Base-by-base conservation (phyloP, 164 flowering plant species). In the Litsea cubeba region DNA sequence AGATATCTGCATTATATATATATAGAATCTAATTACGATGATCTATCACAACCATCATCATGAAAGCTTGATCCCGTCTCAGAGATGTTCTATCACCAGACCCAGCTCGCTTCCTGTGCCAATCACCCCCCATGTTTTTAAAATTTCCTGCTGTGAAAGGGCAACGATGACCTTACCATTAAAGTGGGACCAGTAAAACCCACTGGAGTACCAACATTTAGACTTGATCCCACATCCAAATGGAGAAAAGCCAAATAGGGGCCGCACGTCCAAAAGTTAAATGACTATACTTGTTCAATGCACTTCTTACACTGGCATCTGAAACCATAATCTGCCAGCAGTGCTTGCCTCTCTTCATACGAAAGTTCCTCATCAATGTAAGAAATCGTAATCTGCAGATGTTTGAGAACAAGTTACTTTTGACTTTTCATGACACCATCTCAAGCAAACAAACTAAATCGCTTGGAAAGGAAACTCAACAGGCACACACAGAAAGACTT, bases 251-350 rank as follows among this genome's bases (percentile, higher is more conserved):
- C 46, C 46, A 40, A 40, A 40, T 7, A 40, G 46, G 2, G 46
- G 46, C 5, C 1, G 35, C 11, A 40, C 2, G 11, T 40, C 46
- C 46, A 40, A 40, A 40, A 5, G 46, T 40, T 40, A 40, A 54
- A 54, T 14, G n/a, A 54, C 60, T 54, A 54, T 15, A 54, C 15
- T 76, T 90, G 93, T 20, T 82, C 83, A 7, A 78, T 26, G 79
- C 99, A 95, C 77, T 83, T 92, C 46, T 84, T 50, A 75, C 99
- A 95, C 70, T 71, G 84, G 86, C 99, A 95, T 75, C 60, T 80
- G 80, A 95, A 94, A 20, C 95, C 94, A 77, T 95, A 95, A 76
- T 93, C 98, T 72, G 94, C 98, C 71, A 95, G 95, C 62, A 78
- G 75, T 69, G 83, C 88, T 69, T 87, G 94, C 79, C 99, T 88